Base-by-base conservation (phyloP, 2,329 filamentous ascomycete genomes). In the Neocucurbitaria cava region DNA sequence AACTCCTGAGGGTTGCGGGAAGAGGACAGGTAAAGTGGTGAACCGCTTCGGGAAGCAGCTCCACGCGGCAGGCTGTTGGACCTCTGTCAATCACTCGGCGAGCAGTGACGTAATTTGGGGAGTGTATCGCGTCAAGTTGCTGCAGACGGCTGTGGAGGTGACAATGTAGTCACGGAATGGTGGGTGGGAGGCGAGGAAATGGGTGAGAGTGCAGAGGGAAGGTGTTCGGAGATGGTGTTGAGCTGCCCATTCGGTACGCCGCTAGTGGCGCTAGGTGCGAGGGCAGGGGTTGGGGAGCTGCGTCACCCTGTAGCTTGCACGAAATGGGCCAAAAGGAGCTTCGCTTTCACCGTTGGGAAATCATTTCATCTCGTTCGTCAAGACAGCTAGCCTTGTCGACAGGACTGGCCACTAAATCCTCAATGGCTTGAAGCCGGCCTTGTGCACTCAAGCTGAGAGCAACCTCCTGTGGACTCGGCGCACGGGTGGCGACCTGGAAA, bases 1-100 rank as follows among this genome's bases (percentile, higher is more conserved):
- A 39, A 44, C 18, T 17, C 30, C 24, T 41, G 47, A 51, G 46
- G 44, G 50, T 52, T 45, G 57, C 46, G 47, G 49, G 59, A 64
- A 66, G 59, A 59, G 65, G 64, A 61, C 64, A 65, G 64, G 54
- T 60, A 60, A 45, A 53, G 65, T 61, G 53, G 57, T 55, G 55
- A 50, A 56, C 52, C 45, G 49, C 54, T 61, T 62, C 46, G 58
- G 56, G 51, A 64, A 54, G 59, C 57, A 57, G 49, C 50, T 55
- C 46, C 52, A 57, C 51, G 54, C 51, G 54, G 58, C 46, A 55
- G 42, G 48, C 38, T 55, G 59, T 56, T 56, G 54, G 47, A 31
- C 43, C 33, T 26, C 41, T 43, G 46, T 56, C 44, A 46, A 50
- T 23, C 35, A 49, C 46, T 40, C 23, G 36, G 4, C 41, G 42